Evolutionary conservation across 2,329 filamentous ascomycete species (phyloP).

Genomic region (Botrytis cinerea): DNA sequence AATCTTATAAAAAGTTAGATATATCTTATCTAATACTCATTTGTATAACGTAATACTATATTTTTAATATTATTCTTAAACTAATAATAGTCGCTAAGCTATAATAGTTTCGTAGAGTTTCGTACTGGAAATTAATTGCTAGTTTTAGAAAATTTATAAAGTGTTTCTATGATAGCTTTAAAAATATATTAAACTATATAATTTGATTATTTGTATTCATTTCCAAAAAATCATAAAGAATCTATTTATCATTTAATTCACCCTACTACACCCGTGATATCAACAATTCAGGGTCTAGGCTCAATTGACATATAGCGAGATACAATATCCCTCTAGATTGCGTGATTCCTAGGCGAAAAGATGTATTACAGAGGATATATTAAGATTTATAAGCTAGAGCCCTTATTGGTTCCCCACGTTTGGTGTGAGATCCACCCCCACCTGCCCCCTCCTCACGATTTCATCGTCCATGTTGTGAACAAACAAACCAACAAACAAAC

Average conservation of each 20-base stretch:
- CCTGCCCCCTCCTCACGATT: not conserved
- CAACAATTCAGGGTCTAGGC: not conserved
- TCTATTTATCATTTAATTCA: not conserved
- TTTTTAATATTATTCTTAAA: no score
- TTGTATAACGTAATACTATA: no score
- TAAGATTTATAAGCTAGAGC: not conserved
- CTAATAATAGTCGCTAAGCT: no score
- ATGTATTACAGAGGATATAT: not conserved
- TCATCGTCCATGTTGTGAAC: not conserved
- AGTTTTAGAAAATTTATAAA: not conserved
- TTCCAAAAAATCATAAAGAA: not conserved
- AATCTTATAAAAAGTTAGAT: no score
- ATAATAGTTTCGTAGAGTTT: no score
- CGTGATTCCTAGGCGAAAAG: not conserved
- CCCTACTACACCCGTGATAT: not conserved
- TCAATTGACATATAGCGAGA: not conserved
- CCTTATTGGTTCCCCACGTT: not conserved
- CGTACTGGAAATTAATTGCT: no score
- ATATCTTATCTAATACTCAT: no score
- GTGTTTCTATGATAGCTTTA: not conserved
- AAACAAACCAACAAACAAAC: not conserved
- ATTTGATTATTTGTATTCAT: not conserved
- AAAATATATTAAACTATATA: not conserved
- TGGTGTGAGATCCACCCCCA: constrained; percentile 5
- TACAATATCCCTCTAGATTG: not conserved